Evolutionary conservation across 208 protist genomes (phyloP).

Genomic region (Leishmania lainsoni): DNA sequence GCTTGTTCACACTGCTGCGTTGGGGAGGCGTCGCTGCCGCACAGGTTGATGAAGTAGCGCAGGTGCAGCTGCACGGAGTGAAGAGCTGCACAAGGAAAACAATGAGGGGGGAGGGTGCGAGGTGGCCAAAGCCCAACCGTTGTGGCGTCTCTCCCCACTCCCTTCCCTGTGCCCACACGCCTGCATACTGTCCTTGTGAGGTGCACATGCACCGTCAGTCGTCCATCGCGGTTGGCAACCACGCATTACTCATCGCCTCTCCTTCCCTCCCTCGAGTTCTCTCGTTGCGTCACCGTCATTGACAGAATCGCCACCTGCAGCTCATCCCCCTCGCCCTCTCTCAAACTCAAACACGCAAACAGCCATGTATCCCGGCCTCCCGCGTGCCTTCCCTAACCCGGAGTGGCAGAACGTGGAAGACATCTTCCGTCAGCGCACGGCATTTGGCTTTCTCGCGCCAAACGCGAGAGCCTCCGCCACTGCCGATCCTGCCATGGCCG

Average conservation of each 20-base stretch:
- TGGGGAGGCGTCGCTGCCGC: background rate
- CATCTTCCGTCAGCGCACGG: constrained; percentile 39
- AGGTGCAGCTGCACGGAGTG: background rate
- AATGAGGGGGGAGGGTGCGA: background rate
- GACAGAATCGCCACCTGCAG: too few relatives aligned
- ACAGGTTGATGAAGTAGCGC: background rate
- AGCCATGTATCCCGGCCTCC: constrained; percentile 66
- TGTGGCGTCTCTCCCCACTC: background rate
- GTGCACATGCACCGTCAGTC: too few relatives aligned
- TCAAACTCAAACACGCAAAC: background rate
- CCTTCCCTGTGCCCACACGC: background rate
- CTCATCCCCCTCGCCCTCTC: background rate
- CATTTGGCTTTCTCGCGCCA: constrained; percentile 9
- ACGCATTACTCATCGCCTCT: too few relatives aligned
- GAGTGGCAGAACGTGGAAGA: constrained; percentile 57
- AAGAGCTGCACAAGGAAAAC: background rate
- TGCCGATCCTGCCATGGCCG: constrained; percentile 23
- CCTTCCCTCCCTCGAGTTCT: too few relatives aligned
- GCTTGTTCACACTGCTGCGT: background rate
- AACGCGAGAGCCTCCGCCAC: background rate
- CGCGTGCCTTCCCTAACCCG: constrained; percentile 49
- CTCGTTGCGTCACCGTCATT: too few relatives aligned
- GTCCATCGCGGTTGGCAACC: too few relatives aligned
- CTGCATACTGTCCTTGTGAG: too few relatives aligned
- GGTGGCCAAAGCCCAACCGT: background rate